These are phyloP conservation scores for Alternaria panax DNA, from an alignment of 2,329 filamentous ascomycete species.

Conservation along the genomic window DNA sequence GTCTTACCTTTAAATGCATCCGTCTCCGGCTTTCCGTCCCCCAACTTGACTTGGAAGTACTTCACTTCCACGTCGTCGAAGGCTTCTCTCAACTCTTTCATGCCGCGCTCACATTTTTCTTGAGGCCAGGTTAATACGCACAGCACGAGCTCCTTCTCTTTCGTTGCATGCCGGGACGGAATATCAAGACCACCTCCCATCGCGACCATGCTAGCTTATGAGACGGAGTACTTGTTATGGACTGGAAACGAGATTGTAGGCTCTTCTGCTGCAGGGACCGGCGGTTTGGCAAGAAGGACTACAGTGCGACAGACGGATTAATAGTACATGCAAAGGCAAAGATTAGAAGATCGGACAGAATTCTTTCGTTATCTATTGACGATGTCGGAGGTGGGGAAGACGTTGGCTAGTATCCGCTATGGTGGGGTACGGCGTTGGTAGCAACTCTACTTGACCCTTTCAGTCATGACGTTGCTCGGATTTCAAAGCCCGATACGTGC, in stretches of 20 bases:
- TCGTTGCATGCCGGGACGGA: constrained; percentile 36
- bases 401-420: neutral
- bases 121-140: constrained; percentile 53
- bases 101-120: constrained; percentile 25
- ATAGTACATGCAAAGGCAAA: neutral
- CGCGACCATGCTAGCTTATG: constrained; percentile 30
- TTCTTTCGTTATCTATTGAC: neutral
- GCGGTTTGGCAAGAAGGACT: neutral
- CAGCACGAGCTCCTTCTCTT: constrained; percentile 48
- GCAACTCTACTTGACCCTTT: neutral
- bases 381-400: neutral
- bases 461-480: constrained; percentile 3
- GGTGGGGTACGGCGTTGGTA: constrained; percentile 3
- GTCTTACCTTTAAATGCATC: constrained; percentile 52
- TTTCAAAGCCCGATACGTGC: neutral
- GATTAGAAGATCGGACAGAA: neutral
- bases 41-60: constrained; percentile 35
- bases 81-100: constrained; percentile 37
- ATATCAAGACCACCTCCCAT: constrained; percentile 57
- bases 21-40: constrained; percentile 48
- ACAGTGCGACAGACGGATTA: neutral
- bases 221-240: neutral
- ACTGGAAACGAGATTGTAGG: neutral
- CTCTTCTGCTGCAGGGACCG: neutral
- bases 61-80: constrained; percentile 44